Conservation (phyloP, 75 land plant species). For the Cryptomeria japonica region DNA sequence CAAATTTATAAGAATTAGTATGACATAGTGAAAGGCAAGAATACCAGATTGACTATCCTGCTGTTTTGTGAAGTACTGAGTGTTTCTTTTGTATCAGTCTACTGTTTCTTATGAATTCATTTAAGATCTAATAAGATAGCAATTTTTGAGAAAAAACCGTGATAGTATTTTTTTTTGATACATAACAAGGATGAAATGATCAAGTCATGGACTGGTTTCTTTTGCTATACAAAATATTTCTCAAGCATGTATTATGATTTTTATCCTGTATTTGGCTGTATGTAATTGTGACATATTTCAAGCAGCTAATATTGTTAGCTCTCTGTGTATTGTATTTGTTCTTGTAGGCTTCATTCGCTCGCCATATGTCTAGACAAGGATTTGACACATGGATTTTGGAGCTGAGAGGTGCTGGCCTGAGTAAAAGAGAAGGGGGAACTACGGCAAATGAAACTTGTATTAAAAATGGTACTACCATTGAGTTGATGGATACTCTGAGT, state of each 20-base stretch:
- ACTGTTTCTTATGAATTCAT: neutral
- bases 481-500: conserved; percentile 17
- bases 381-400: conserved; percentile 99
- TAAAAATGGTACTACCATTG: neutral
- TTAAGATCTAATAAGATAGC: neutral
- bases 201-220: neutral
- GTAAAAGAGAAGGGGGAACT: conserved; percentile 46
- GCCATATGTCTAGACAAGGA: conserved; percentile 82
- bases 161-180: neutral
- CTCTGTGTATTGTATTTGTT: conserved; percentile 1
- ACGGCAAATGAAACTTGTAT: conserved; percentile 7
- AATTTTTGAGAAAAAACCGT: neutral
- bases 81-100: neutral
- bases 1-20: neutral
- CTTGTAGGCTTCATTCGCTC: conserved; percentile 89
- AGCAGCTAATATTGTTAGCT: neutral
- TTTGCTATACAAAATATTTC: neutral
- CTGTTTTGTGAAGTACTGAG: neutral
- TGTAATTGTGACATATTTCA: neutral
- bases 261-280: neutral
- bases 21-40: neutral
- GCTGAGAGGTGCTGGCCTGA: conserved; percentile 94
- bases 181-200: neutral
- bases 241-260: neutral
- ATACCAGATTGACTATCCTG: neutral